These are phyloP conservation scores for Podospora appendiculata DNA, from an alignment of 495 filamentous ascomycete species.

Conservation along the genomic window DNA sequence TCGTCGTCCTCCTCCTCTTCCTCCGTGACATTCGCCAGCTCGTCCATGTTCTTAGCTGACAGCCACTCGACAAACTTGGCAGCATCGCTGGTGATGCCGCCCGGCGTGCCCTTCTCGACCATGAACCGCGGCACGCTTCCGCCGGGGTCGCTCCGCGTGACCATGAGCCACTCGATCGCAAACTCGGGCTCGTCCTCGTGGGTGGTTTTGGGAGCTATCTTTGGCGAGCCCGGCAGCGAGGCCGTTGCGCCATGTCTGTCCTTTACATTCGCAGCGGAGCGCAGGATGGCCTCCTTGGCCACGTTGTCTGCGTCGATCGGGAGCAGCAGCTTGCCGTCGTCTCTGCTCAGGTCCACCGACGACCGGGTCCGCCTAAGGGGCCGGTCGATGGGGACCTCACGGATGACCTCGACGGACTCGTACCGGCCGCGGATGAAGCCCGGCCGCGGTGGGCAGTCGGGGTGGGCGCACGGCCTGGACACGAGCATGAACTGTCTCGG, in stretches of 20 bases:
- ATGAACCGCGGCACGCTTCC: conserved; percentile 89
- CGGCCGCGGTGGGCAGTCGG: conserved; percentile 55
- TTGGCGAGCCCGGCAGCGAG: conserved; percentile 8
- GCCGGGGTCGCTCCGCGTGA: conserved; percentile 89
- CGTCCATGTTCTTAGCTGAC: conserved; percentile 41
- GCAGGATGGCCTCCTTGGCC: conserved; percentile 21
- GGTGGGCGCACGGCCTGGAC: conserved; percentile 74
- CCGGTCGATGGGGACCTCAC: conserved; percentile 59
- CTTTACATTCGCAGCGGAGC: conserved; percentile 18
- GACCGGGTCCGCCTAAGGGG: conserved; percentile 23
- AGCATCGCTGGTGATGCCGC: conserved; percentile 74
- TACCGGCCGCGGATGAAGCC: conserved; percentile 79
- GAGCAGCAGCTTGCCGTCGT: conserved; percentile 9
- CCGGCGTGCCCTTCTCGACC: conserved; percentile 86
- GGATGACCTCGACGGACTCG: conserved; percentile 85
- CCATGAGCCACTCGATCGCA: conserved; percentile 93
- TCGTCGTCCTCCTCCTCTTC: conserved; percentile 11
- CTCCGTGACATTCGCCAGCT: conserved; percentile 6
- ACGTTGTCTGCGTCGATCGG: conserved; percentile 6
- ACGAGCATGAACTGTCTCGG: conserved; percentile 75
- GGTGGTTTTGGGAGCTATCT: conserved; percentile 18
- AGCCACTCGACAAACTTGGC: conserved; percentile 85
- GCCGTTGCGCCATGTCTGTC: neutral
- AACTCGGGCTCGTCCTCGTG: conserved; percentile 40
- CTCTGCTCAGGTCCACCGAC: conserved; percentile 22